Percentiles rank a stretch among this genome's conserved stretches.
Evolutionary conservation across 306 rosid genomes (phyloP).

Genomic region (Malus fusca): DNA sequence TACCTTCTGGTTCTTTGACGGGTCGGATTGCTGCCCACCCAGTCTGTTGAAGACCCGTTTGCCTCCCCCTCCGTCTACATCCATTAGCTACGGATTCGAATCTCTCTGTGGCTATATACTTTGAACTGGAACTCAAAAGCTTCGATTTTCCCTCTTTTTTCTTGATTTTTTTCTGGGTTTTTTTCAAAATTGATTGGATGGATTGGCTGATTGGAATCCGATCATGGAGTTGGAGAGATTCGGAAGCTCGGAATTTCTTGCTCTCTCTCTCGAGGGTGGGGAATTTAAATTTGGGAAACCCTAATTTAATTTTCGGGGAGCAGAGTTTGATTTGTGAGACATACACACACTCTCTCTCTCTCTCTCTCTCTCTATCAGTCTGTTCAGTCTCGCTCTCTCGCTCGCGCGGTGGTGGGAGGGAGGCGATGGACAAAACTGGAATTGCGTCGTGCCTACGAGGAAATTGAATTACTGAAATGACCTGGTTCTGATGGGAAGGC

Average conservation of each 20-base stretch:
- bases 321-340: too few species aligned
- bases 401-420: neutral
- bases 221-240: slow-evolving; percentile 15
- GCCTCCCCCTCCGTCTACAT: slow-evolving; percentile 56
- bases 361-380: neutral
- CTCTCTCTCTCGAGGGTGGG: too few species aligned
- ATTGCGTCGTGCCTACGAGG: neutral
- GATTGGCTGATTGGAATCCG: neutral
- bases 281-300: too few species aligned
- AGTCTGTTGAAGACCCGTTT: slow-evolving; percentile 74
- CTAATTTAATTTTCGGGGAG: too few species aligned
- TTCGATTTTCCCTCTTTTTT: neutral
- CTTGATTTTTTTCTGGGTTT: neutral
- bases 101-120: neutral
- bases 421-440: neutral
- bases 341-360: too few species aligned
- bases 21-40: slow-evolving; percentile 40
- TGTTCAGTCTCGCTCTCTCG: neutral
- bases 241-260: slow-evolving; percentile 5
- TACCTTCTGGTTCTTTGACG: slow-evolving; percentile 50
- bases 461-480: slow-evolving; percentile 5
- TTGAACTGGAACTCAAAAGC: neutral
- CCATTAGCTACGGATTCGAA: slow-evolving; percentile 39
- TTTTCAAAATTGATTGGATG: neutral
- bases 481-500: neutral